Percentiles rank a stretch among this genome's conserved stretches.
phyloP scores from a whole-genome alignment of 768 basidiomycete species.

The Mycena leptocephala region DNA sequence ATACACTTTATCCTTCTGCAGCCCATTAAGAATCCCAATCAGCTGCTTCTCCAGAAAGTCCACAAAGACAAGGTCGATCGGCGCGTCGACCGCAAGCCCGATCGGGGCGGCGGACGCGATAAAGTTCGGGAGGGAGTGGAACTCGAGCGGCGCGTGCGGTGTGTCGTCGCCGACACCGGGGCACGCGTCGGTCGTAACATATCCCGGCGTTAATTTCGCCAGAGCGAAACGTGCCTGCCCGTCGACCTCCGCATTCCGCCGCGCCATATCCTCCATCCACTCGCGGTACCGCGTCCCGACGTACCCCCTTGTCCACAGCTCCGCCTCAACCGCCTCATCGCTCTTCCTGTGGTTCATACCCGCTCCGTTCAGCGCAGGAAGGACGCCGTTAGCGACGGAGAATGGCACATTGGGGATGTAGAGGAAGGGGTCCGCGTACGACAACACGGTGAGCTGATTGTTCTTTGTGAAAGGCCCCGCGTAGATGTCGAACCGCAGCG shows the following conservation, averaged over 20 bases:
- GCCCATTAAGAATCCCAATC: constrained; percentile 67
- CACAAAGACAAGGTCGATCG: constrained; percentile 87
- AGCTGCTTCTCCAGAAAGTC: constrained; percentile 63
- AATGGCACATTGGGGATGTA: constrained; percentile 73
- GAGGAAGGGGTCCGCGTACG: constrained; percentile 78
- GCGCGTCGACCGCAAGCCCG: constrained; percentile 59
- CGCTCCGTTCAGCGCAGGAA: constrained; percentile 67
- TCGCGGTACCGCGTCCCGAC: constrained; percentile 65
- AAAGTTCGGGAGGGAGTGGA: constrained; percentile 69
- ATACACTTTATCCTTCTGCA: constrained; percentile 68
- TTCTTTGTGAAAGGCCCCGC: constrained; percentile 85
- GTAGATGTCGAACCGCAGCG: constrained; percentile 78
- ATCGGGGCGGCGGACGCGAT: constrained; percentile 71
- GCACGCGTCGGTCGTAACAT: constrained; percentile 82
- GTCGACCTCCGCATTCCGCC: constrained; percentile 37
- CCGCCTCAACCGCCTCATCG: constrained; percentile 50
- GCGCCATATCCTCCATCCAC: too few species aligned
- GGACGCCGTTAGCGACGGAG: constrained; percentile 66
- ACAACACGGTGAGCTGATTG: constrained; percentile 83
- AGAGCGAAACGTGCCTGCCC: constrained; percentile 59
- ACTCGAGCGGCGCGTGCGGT: too few species aligned
- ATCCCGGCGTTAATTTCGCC: constrained; percentile 75
- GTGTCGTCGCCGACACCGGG: constrained; percentile 87
- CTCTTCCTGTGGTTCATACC: constrained; percentile 57
- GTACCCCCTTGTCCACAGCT: constrained; percentile 63